Evolutionary conservation across 805 yeast genomes (phyloP), one percentile per base, ranked within the genome.

Genomic region (Suhomyces xylopsoci): DNA sequence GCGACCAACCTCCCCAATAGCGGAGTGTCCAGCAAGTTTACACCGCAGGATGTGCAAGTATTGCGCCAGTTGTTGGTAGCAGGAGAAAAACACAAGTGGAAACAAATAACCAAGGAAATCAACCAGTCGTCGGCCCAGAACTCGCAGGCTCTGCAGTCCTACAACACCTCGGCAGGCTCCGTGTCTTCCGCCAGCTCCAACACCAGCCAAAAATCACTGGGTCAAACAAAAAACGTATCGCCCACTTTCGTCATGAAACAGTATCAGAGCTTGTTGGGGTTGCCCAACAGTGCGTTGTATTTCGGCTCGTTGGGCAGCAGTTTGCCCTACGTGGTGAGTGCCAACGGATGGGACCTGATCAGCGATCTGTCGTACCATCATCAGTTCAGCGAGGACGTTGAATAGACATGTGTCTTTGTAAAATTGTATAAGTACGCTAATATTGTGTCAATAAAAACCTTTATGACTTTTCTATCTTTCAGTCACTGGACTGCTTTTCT

Each of bases 71-170:
- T 82, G 45, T 68, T 83, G 49, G 74, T 72, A 20, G 68, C 75
- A 3, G 86, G 82, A 3, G 87, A 82, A 57, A 73, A 80, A 52
- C 78, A 79, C 58, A 82, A 82, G 60, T 82, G 87, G 87, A 79
- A 79, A 61, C 82, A 74, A 59, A 75, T 83, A 57, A 79, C 87
- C 48, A 77, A 40, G 63, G 63, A 59, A 45, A 58, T 62, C 52
- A 62, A 62, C 54, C 56, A 51, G 44, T 28, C 36, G 19, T 53
- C 54, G 47, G 32, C 50, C 34, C 42, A 46, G 48, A 46, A 46
- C 48, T 36, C 44, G 1, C 45, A 22, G 34, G 17, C 17, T 12
- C 41, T 48, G 47, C 52, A 50, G 36, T 47, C 24, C 19, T 26
- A 41, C 26, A 28, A 42, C 20, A 45, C 17, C 24, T 32, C 28